Evolutionary conservation across 768 basidiomycete genomes (phyloP).

Genomic region (Pleurotus sapidus): DNA sequence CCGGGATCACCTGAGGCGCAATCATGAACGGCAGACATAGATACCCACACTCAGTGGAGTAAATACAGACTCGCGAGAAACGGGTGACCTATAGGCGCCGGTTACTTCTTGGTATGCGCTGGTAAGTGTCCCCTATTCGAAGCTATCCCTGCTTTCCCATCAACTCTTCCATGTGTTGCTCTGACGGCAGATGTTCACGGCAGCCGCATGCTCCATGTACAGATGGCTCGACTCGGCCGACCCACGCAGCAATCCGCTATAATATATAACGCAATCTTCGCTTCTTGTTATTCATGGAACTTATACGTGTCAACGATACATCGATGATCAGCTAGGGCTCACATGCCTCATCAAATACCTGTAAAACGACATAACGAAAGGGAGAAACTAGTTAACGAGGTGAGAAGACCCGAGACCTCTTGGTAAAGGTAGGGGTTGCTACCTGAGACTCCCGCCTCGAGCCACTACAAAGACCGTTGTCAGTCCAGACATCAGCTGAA

Average conservation of each 20-base stretch:
- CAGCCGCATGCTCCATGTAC: background rate
- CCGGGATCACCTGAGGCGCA: background rate
- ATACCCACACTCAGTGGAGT: conserved; percentile 1
- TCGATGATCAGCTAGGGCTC: background rate
- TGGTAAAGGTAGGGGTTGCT: conserved; percentile 4
- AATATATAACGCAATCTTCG: background rate
- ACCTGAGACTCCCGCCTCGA: conserved; percentile 14
- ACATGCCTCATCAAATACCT: background rate
- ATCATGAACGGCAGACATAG: background rate
- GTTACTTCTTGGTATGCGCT: conserved; percentile 5
- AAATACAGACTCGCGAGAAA: background rate
- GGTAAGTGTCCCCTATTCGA: conserved; percentile 2
- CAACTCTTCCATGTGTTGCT: background rate
- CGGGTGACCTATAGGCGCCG: background rate
- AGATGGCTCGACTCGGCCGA: background rate
- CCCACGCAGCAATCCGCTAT: background rate
- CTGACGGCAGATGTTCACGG: background rate
- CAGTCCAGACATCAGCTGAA: conserved; percentile 50
- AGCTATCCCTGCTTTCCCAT: background rate
- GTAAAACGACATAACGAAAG: conserved; percentile 3
- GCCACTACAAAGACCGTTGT: conserved; percentile 49
- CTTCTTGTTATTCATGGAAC: background rate
- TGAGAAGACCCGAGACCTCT: conserved; percentile 24
- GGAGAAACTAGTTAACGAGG: conserved; percentile 10
- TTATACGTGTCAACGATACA: conserved; percentile 2